Percentiles rank a stretch among this genome's conserved stretches.
phyloP scores from a whole-genome alignment of 345 rosid species.

The Punica granatum region DNA sequence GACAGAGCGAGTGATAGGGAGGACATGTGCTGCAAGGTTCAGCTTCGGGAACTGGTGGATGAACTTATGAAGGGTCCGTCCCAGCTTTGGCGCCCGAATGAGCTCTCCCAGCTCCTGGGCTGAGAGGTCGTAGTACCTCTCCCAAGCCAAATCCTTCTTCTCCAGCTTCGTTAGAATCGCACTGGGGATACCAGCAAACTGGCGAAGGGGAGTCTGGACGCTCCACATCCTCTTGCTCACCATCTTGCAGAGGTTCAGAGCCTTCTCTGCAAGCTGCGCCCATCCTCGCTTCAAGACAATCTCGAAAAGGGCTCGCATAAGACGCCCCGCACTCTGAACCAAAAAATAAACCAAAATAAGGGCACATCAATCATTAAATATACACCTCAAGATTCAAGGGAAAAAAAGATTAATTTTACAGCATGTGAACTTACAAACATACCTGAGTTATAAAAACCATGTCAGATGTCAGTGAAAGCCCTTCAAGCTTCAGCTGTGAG shows the following conservation, averaged over 20 bases:
- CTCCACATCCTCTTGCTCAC: slow-evolving; percentile 94
- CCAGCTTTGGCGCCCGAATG: slow-evolving; percentile 78
- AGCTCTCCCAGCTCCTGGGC: slow-evolving; percentile 93
- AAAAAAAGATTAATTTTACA: slow-evolving; percentile 3
- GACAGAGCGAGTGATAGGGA: slow-evolving; percentile 83
- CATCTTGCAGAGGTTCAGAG: slow-evolving; percentile 88
- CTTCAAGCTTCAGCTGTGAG: slow-evolving; percentile 94
- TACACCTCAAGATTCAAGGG: not conserved
- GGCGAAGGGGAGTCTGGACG: slow-evolving; percentile 92
- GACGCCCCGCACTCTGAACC: slow-evolving; percentile 83
- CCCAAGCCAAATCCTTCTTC: slow-evolving; percentile 98
- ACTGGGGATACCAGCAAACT: slow-evolving; percentile 73
- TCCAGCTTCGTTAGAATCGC: slow-evolving; percentile 81
- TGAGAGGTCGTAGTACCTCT: slow-evolving; percentile 85
- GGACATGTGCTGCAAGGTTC: slow-evolving; percentile 76
- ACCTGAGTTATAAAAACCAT: slow-evolving; percentile 95
- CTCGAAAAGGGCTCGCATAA: slow-evolving; percentile 85
- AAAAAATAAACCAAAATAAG: slow-evolving; percentile 5
- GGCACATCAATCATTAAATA: not conserved
- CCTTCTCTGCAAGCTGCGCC: slow-evolving; percentile 93
- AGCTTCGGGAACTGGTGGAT: slow-evolving; percentile 91
- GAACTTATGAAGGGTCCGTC: slow-evolving; percentile 74
- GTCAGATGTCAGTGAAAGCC: slow-evolving; percentile 88
- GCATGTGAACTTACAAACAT: slow-evolving; percentile 14
- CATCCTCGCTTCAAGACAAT: slow-evolving; percentile 92